Percentiles rank a stretch among this genome's conserved stretches.
Evolutionary conservation across 2,329 filamentous ascomycete species (phyloP).

Genomic region (Onygenales sp.): DNA sequence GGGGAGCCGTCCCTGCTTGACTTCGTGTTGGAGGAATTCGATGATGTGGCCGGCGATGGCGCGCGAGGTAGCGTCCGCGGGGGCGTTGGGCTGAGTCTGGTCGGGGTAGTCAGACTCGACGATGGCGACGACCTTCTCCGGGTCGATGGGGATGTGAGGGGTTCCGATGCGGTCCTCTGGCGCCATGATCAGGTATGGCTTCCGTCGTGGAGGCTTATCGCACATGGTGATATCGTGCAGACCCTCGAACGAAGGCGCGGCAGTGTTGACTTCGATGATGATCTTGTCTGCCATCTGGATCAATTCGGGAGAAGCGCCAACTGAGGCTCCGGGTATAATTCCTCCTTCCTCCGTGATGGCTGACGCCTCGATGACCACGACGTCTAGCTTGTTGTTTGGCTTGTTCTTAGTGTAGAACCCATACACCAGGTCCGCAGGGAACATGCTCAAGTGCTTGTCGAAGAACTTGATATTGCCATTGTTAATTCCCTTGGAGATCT

Average conservation of each 20-base stretch:
- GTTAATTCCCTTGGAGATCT: slow-evolving; percentile 85
- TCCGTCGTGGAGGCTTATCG: slow-evolving; percentile 69
- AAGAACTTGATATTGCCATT: slow-evolving; percentile 83
- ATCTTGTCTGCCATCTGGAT: slow-evolving; percentile 88
- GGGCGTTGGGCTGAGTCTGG: slow-evolving; percentile 62
- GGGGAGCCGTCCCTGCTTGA: slow-evolving; percentile 66
- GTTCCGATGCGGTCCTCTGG: slow-evolving; percentile 82
- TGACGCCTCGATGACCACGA: slow-evolving; percentile 75
- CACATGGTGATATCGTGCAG: slow-evolving; percentile 87
- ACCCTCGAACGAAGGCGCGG: slow-evolving; percentile 74
- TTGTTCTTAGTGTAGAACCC: slow-evolving; percentile 77
- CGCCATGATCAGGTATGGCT: slow-evolving; percentile 76
- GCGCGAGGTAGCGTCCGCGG: slow-evolving; percentile 62
- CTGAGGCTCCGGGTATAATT: slow-evolving; percentile 76
- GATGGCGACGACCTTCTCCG: slow-evolving; percentile 73
- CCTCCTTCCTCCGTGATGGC: slow-evolving; percentile 83
- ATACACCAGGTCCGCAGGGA: slow-evolving; percentile 77
- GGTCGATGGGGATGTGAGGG: slow-evolving; percentile 72
- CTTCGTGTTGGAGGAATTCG: slow-evolving; percentile 79
- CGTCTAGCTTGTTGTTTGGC: slow-evolving; percentile 64
- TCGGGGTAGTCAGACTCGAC: slow-evolving; percentile 80
- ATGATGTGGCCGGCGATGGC: slow-evolving; percentile 73
- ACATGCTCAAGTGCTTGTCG: slow-evolving; percentile 90
- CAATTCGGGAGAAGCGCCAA: slow-evolving; percentile 76
- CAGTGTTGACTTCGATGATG: slow-evolving; percentile 86